phyloP scores from a whole-genome alignment of 768 basidiomycete genomes.

The Trametes meyenii region DNA sequence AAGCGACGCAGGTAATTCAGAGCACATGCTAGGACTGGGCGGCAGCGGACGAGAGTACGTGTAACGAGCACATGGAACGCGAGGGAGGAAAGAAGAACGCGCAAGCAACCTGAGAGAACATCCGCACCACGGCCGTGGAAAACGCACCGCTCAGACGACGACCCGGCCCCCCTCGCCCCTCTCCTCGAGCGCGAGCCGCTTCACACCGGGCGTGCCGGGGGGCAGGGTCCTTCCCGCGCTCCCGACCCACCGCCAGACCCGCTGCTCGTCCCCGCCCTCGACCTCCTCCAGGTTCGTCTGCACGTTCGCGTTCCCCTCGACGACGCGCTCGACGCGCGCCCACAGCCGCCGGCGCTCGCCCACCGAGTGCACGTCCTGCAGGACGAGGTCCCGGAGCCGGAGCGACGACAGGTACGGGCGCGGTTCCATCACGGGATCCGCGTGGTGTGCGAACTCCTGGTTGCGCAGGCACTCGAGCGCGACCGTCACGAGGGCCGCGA shows the following conservation, averaged over 20 bases:
- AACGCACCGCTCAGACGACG: slow-evolving; percentile 17
- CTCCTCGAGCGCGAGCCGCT: slow-evolving; percentile 13
- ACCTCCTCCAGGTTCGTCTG: slow-evolving; percentile 83
- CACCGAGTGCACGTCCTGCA: slow-evolving; percentile 81
- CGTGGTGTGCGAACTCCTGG: slow-evolving; percentile 81
- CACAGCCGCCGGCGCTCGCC: slow-evolving; percentile 67
- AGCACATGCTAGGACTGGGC: slow-evolving; percentile 12
- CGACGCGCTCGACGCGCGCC: slow-evolving; percentile 80
- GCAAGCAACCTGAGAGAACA: background rate
- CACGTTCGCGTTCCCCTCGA: slow-evolving; percentile 91
- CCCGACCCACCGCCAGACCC: slow-evolving; percentile 95
- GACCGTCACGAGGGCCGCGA: slow-evolving; percentile 74
- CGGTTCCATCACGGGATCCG: slow-evolving; percentile 75
- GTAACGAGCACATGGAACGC: slow-evolving; percentile 1
- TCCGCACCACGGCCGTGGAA: background rate
- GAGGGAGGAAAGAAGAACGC: background rate
- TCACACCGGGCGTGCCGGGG: slow-evolving; percentile 22
- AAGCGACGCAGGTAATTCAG: slow-evolving; percentile 1
- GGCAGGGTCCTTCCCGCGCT: slow-evolving; percentile 34
- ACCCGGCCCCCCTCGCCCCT: slow-evolving; percentile 17
- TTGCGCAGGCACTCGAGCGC: slow-evolving; percentile 80
- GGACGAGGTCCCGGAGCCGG: slow-evolving; percentile 84
- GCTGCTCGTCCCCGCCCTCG: slow-evolving; percentile 81
- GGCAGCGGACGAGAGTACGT: slow-evolving; percentile 8
- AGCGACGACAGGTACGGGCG: slow-evolving; percentile 81